Conservation (phyloP, 1,284 basidiomycete genomes). For the Cryptococcus floricola region DNA sequence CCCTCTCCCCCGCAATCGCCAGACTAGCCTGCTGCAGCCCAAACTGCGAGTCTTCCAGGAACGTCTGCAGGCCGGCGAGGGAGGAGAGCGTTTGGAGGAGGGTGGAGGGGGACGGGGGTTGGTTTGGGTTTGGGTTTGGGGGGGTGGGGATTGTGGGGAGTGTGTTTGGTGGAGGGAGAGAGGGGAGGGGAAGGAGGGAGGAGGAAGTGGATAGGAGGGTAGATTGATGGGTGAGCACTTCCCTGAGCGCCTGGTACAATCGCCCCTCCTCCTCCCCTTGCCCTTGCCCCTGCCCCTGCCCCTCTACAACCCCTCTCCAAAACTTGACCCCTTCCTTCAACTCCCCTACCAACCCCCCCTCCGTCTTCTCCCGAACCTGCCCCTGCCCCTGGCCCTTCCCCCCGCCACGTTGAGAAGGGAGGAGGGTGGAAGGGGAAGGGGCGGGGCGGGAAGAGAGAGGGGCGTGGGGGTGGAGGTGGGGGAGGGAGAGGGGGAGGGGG, state of each 20-base stretch:
- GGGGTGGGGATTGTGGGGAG: background rate
- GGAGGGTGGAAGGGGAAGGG: background rate
- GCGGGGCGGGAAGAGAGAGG: constrained; percentile 16
- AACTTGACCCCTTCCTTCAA: constrained; percentile 11
- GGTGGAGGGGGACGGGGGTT: constrained; percentile 17
- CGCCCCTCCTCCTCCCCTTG: constrained; percentile 10
- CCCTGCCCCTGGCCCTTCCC: no score
- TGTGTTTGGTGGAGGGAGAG: background rate
- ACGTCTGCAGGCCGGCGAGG: constrained; percentile 32
- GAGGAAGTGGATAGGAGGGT: constrained; percentile 21
- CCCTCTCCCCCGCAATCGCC: constrained; percentile 38
- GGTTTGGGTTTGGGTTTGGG: background rate
- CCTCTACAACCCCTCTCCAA: constrained; percentile 7
- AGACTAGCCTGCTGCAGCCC: constrained; percentile 36
- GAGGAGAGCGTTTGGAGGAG: constrained; percentile 30
- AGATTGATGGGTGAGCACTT: constrained; percentile 36
- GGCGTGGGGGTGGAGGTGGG: constrained; percentile 31
- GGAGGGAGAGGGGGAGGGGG: constrained; percentile 15
- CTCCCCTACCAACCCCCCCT: background rate
- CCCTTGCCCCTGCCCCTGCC: constrained; percentile 4
- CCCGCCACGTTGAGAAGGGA: background rate
- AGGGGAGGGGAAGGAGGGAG: constrained; percentile 15
- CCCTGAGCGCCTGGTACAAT: constrained; percentile 25
- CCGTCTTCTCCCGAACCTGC: constrained; percentile 4
- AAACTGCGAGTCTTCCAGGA: constrained; percentile 44